Evolutionary conservation across 1,284 basidiomycete species (phyloP), one percentile per base, ranked within the genome.

Genomic region (Afroboletus lepidellus): DNA sequence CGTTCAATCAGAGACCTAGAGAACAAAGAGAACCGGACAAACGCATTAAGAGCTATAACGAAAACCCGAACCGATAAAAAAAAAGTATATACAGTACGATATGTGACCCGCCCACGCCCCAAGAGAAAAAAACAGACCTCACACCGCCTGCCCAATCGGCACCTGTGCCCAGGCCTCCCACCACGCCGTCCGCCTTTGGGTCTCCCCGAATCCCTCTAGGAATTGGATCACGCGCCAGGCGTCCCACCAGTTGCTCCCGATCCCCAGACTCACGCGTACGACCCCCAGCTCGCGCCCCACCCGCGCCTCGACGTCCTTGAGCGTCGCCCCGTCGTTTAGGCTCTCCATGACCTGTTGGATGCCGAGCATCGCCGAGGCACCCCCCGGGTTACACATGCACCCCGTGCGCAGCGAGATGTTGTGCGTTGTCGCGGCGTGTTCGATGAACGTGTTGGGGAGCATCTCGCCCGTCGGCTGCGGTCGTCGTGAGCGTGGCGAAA

Each of bases 381-480:
- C 89, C 8, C 90, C 90, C 5, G 90, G 87, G 57, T 92, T 92
- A 63, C 90, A 92, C 78, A 92, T 85, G 64, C 90, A 92, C 0
- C 90, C 90, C 2, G 89, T 89, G 38, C 90, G 81, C 16, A 92
- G 70, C 12, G 88, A 88, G 54, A 92, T 84, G 49, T 76, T 79
- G 50, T 78, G 74, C 48, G 71, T 73, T 8, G 85, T 78, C 1
- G 90, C 86, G 3, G 83, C 77, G 55, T 83, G 74, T 59, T 88
- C 86, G 59, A 90, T 75, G 63, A 87, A 85, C 2, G 82, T 81
- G 58, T 85, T 84, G 0, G 87, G 81, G 5, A 90, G 69, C 71
- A 84, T 80, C 37, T 80, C 76, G 20, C 87, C 87, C 11, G 70
- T 70, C 21, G 84, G 77, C 85, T 90, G 62, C 41, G 15, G 30